A percentile compares a stretch with the other conserved stretches of the same genome.
phyloP scores from a whole-genome alignment of 108 stramenopile genomes.

The Chaetoceros tenuissimus region DNA sequence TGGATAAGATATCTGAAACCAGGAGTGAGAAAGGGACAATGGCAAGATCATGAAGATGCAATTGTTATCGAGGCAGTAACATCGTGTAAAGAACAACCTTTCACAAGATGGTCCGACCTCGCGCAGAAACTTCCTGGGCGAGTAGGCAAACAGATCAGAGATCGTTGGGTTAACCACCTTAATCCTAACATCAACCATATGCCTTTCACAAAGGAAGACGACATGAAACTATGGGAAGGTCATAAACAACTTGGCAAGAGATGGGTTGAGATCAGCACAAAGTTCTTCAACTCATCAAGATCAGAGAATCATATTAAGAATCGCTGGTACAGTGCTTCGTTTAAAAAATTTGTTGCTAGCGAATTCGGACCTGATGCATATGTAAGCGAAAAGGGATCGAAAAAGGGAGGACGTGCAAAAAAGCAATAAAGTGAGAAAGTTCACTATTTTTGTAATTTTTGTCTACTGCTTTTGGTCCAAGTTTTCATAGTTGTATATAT shows the following conservation, averaged over 20 bases:
- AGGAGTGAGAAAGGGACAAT: slow-evolving; percentile 73
- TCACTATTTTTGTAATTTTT: too few relatives aligned
- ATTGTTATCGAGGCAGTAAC: slow-evolving; percentile 74
- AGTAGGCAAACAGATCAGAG: slow-evolving; percentile 83
- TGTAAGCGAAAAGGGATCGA: slow-evolving; percentile 13
- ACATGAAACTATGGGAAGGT: slow-evolving; percentile 72
- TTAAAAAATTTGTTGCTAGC: slow-evolving; percentile 71
- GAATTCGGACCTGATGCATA: slow-evolving; percentile 72
- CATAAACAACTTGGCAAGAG: slow-evolving; percentile 70
- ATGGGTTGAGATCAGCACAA: slow-evolving; percentile 85
- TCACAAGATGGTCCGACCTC: slow-evolving; percentile 82
- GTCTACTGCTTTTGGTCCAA: too few relatives aligned
- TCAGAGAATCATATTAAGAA: slow-evolving; percentile 90
- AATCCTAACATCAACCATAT: slow-evolving; percentile 79
- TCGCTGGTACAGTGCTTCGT: slow-evolving; percentile 84
- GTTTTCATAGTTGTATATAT: too few relatives aligned
- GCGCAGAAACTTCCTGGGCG: slow-evolving; percentile 77
- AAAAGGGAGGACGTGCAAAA: too few relatives aligned
- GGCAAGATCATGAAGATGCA: slow-evolving; percentile 73
- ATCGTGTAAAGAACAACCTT: slow-evolving; percentile 65
- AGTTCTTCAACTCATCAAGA: slow-evolving; percentile 60
- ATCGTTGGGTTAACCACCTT: slow-evolving; percentile 87
- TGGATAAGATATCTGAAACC: slow-evolving; percentile 82
- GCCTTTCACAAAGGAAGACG: slow-evolving; percentile 71
- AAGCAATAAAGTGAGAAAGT: too few relatives aligned